Evolutionary conservation across 2,329 filamentous ascomycete species (phyloP).

Genomic region (Epichloe gansuensis): DNA sequence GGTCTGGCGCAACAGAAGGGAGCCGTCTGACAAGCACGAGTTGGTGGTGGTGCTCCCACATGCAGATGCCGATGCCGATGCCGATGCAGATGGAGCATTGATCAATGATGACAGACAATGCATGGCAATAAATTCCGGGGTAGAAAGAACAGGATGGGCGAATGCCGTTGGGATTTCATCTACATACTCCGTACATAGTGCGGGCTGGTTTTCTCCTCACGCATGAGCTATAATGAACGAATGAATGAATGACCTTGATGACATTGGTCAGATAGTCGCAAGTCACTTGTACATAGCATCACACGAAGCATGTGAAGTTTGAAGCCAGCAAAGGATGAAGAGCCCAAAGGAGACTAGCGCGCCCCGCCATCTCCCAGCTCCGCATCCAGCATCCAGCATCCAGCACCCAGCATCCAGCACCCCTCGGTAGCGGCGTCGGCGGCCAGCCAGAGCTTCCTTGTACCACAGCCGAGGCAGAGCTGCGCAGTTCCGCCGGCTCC

Average conservation of each 20-base stretch:
- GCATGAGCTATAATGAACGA: too few species aligned
- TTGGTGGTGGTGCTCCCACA: background rate
- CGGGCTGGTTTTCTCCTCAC: too few species aligned
- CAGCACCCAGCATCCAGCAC: constrained; percentile 5
- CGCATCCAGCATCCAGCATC: too few species aligned
- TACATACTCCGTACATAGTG: too few species aligned
- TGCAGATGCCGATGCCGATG: background rate
- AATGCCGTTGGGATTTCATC: too few species aligned
- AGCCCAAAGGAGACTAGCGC: constrained; percentile 14
- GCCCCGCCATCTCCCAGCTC: background rate
- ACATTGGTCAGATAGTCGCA: too few species aligned
- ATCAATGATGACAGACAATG: too few species aligned
- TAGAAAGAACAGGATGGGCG: too few species aligned
- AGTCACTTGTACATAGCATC: too few species aligned
- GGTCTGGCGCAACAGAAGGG: background rate
- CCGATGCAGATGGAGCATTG: background rate
- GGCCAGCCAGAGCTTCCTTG: background rate
- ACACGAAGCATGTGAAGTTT: constrained; percentile 17
- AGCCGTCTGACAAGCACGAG: too few species aligned
- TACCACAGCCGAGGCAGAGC: constrained; percentile 16
- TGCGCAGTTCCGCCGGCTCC: background rate
- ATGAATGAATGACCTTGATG: too few species aligned
- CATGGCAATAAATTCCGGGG: too few species aligned
- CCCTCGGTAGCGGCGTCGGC: constrained; percentile 15
- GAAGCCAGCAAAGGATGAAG: background rate